These are phyloP conservation scores for Chlorella sp. DNA, from an alignment of 139 green algal species.

Conservation along the genomic window DNA sequence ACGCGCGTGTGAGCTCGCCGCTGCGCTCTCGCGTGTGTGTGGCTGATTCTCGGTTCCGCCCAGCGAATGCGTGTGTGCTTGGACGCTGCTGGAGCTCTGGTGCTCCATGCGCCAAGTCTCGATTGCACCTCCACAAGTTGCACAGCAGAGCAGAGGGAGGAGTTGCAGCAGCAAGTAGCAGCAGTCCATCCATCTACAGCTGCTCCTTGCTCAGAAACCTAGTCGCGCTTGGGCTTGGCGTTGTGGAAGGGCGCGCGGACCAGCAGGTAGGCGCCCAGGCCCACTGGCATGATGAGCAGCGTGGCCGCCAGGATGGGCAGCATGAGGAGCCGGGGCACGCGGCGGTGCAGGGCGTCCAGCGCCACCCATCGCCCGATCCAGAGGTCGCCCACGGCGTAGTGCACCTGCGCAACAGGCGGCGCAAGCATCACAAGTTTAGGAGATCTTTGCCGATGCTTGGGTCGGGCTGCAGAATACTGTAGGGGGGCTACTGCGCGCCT, in stretches of 20 bases:
- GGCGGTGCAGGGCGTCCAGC: not conserved
- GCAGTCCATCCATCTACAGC: no score
- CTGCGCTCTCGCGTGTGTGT: no score
- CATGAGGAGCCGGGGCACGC: not conserved
- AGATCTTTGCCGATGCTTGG: no score
- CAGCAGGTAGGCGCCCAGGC: constrained; percentile 1
- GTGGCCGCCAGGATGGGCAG: not conserved
- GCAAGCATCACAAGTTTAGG: not conserved
- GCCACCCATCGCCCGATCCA: constrained; percentile 3
- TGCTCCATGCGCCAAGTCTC: no score
- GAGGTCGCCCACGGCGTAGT: not conserved
- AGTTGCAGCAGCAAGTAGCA: no score
- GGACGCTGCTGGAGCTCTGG: no score
- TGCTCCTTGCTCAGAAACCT: not conserved
- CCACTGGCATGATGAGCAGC: not conserved
- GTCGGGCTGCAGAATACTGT: not conserved
- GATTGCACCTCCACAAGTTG: no score
- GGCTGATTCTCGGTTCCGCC: no score
- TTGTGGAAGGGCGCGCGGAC: not conserved
- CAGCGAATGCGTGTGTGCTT: no score
- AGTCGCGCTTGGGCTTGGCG: not conserved
- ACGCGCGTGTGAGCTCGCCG: no score
- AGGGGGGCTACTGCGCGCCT: not conserved
- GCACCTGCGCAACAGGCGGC: not conserved
- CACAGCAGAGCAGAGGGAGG: no score